Conservation (phyloP, 1,139 yeast species). For the Nadsonia starkeyi-henricii region DNA sequence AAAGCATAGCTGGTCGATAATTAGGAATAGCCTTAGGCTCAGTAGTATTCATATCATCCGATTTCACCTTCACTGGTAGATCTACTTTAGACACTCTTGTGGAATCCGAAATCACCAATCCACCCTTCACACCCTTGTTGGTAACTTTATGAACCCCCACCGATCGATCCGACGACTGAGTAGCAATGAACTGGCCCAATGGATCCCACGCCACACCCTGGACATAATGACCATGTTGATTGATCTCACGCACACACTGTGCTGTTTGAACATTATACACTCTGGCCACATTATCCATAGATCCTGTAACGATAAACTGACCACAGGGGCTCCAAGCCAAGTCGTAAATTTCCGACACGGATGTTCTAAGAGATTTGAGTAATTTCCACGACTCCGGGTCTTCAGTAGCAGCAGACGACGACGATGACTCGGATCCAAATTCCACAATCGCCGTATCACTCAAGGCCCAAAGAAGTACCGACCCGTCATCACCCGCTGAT, state of each 20-base stretch:
- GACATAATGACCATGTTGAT: constrained; percentile 75
- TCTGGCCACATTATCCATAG: constrained; percentile 77
- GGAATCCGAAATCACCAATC: neutral
- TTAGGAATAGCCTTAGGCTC: neutral
- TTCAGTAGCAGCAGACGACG: neutral
- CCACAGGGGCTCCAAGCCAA: constrained; percentile 85
- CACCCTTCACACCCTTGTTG: constrained; percentile 16
- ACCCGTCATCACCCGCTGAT: constrained; percentile 92
- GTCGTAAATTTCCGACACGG: constrained; percentile 74
- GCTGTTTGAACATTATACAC: constrained; percentile 50
- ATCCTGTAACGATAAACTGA: constrained; percentile 63
- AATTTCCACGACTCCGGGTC: constrained; percentile 60
- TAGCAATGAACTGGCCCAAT: constrained; percentile 52
- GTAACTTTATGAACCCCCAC: constrained; percentile 46
- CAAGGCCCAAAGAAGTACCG: constrained; percentile 62
- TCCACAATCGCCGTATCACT: constrained; percentile 14
- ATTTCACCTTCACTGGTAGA: neutral
- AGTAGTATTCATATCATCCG: neutral
- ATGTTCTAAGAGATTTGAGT: constrained; percentile 38
- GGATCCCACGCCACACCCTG: constrained; percentile 99
- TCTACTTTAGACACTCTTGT: neutral
- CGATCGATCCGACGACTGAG: constrained; percentile 83
- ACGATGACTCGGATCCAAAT: neutral
- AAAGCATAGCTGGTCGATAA: constrained; percentile 24
- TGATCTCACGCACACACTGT: constrained; percentile 43